Evolutionary conservation across 495 filamentous ascomycete species (phyloP).

Genomic region (Cudoniella acicularis): DNA sequence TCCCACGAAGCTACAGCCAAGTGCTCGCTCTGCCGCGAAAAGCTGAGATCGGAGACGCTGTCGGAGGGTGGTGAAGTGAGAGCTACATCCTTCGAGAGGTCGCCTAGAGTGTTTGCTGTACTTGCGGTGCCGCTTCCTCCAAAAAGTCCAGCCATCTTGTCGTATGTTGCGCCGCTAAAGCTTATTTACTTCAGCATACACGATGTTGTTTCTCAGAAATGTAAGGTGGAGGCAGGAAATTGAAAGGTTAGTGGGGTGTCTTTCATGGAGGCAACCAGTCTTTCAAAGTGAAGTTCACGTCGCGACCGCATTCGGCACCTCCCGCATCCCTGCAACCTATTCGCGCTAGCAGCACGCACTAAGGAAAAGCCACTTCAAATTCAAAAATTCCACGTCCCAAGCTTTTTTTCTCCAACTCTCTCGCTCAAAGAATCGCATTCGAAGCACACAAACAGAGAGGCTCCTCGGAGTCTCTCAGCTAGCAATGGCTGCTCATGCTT

Average conservation of each 20-base stretch:
- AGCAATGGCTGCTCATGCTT: constrained; percentile 56
- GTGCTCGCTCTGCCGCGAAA: constrained; percentile 73
- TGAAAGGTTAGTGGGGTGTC: background rate
- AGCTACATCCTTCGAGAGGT: constrained; percentile 83
- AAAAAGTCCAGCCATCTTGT: constrained; percentile 67
- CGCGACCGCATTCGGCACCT: constrained; percentile 1
- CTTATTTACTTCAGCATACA: background rate
- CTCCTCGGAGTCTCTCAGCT: constrained; percentile 31
- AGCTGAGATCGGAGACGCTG: constrained; percentile 78
- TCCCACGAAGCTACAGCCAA: constrained; percentile 90
- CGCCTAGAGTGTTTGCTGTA: constrained; percentile 72
- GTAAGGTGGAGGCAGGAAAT: background rate
- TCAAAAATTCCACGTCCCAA: constrained; percentile 4
- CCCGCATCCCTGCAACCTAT: background rate
- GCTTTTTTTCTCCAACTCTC: constrained; percentile 55
- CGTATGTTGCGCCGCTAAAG: background rate
- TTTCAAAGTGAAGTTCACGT: constrained; percentile 7
- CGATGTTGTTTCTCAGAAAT: no score
- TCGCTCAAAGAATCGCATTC: constrained; percentile 99
- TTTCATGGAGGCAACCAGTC: background rate
- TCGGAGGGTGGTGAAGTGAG: constrained; percentile 76
- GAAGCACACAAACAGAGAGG: constrained; percentile 95
- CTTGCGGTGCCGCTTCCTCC: constrained; percentile 38
- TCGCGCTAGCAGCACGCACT: constrained; percentile 1
- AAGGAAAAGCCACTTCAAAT: constrained; percentile 25